Base-by-base conservation (phyloP, 805 yeast species). In the Millerozyma miso region DNA sequence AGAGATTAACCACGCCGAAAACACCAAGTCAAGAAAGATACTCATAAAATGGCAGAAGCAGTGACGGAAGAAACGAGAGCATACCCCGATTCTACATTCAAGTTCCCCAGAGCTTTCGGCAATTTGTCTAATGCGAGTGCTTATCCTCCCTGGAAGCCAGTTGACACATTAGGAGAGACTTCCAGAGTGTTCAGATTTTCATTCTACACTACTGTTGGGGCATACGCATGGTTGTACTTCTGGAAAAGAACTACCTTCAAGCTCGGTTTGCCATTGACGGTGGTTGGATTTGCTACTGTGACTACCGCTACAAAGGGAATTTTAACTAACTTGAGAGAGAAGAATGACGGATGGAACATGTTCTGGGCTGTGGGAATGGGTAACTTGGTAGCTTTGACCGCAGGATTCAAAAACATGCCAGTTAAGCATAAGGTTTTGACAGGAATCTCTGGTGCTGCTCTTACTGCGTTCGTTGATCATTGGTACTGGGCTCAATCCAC, bases 281-380 rank as follows among this genome's bases (percentile, higher is more conserved):
- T 68, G 31, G 60, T 66, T 36, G 70, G 69, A 1, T 65, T 75
- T 45, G 75, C 80, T 36, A 69, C 80, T 10, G 71, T 71, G 17
- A 80, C 81, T 36, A 71, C 78, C 20, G 74, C 78, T 49, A 60
- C 76, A 35, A 66, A 61, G 53, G 71, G 73, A 20, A 68, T 77
- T 18, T 48, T 77, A 29, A 71, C 84, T 48, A 83, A 83, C 60
- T 61, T 83, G 52, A 71, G 86, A 55, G 80, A 79, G 59, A 73
- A 70, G 56, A 79, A 78, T 53, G 85, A 82, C 54, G 81, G 80
- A 13, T 65, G 77, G 67, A 83, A 81, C 60, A 74, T 78, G 15
- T 74, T 79, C 54, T 80, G 86, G 85, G 77, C 79, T 15, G 85
- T 80, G 45, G 75, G 76, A 35, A 58, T 74, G 34, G 74, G 71